These are phyloP conservation scores for Ustilago hordei DNA, from an alignment of 1,284 basidiomycete genomes.

Conservation along the genomic window DNA sequence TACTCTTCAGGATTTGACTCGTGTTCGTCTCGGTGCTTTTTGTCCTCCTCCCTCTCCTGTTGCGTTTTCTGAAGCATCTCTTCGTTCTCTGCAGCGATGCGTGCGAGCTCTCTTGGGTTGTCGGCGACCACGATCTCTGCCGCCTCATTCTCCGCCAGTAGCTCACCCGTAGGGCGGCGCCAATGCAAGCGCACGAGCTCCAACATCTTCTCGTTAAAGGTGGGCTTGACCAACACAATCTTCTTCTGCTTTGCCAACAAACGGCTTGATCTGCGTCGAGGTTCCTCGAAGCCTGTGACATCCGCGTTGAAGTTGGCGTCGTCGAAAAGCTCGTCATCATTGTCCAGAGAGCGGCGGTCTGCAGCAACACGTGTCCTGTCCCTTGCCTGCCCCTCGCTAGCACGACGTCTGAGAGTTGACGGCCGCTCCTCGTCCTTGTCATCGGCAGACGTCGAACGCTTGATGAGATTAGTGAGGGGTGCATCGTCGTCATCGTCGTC, in stretches of 20 bases:
- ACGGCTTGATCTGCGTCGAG: neutral
- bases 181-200: neutral
- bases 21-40: neutral
- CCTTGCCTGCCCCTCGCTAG: neutral
- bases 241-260: neutral
- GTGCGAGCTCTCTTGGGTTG: neutral
- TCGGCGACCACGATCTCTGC: conserved; percentile 4
- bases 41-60: neutral
- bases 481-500: conserved; percentile 7
- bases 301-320: neutral
- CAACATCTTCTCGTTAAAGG: neutral
- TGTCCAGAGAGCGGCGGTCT: neutral
- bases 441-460: neutral
- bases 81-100: neutral
- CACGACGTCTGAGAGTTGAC: neutral
- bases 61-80: neutral
- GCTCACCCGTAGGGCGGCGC: neutral
- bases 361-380: neutral
- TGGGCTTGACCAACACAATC: neutral
- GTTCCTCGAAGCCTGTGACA: neutral
- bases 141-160: neutral
- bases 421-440: neutral
- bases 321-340: neutral
- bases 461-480: neutral
- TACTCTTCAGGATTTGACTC: neutral